phyloP scores from a whole-genome alignment of 2,329 filamentous ascomycete genomes.

The Monilinia polystroma region DNA sequence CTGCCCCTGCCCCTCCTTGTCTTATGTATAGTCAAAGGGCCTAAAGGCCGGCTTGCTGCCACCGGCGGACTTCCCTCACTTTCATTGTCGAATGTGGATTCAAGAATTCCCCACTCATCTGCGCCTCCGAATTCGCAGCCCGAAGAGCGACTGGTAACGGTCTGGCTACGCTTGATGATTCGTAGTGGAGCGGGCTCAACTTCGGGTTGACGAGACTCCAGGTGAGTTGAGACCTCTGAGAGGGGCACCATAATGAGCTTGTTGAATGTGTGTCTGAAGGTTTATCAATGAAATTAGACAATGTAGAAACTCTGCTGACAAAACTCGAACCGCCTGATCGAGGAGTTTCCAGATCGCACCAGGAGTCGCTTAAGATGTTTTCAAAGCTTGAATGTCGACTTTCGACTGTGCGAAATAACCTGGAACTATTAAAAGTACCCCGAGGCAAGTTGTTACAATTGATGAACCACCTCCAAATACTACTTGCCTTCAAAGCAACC shows the following conservation, averaged over 20 bases:
- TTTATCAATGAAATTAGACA: conserved; percentile 36
- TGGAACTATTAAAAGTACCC: conserved; percentile 33
- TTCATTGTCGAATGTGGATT: conserved; percentile 28
- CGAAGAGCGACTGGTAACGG: conserved; percentile 35
- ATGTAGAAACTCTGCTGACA: conserved; percentile 27
- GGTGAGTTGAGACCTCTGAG: conserved; percentile 34
- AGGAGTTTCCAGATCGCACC: conserved; percentile 42
- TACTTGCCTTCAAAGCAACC: conserved; percentile 37
- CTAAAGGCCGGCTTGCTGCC: conserved; percentile 34
- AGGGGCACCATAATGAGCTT: conserved; percentile 42
- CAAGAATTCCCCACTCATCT: conserved; percentile 29
- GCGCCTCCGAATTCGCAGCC: conserved; percentile 28
- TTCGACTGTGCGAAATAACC: conserved; percentile 1
- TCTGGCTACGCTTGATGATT: conserved; percentile 48
- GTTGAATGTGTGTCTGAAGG: conserved; percentile 20
- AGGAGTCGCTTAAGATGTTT: conserved; percentile 42
- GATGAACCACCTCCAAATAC: conserved; percentile 31
- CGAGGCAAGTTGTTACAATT: conserved; percentile 31
- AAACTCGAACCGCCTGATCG: conserved; percentile 29
- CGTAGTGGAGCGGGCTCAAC: conserved; percentile 49
- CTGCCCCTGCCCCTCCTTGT: conserved; percentile 35
- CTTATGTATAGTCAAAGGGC: conserved; percentile 35
- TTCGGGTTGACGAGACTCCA: conserved; percentile 42
- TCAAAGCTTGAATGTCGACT: conserved; percentile 10
- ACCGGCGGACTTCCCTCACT: conserved; percentile 37